Conservation (phyloP, 495 filamentous ascomycete genomes). For the Daldinia bambusicola region DNA sequence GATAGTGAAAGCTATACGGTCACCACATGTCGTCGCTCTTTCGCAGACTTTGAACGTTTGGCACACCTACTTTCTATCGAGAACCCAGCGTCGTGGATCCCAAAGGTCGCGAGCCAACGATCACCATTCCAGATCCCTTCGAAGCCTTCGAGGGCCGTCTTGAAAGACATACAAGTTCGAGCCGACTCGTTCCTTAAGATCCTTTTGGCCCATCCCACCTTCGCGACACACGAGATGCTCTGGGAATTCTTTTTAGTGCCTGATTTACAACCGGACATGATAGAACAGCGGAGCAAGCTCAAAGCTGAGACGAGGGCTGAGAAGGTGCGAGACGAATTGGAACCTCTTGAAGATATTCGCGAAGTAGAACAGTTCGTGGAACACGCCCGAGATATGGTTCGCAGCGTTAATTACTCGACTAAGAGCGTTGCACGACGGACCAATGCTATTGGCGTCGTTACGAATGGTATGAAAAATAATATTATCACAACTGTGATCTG, state of each 20-base stretch:
- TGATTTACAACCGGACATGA: conserved; percentile 87
- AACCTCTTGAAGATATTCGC: conserved; percentile 83
- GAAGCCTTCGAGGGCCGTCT: conserved; percentile 84
- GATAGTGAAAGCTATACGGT: conserved; percentile 79
- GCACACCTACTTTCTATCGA: conserved; percentile 88
- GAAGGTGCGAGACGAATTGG: conserved; percentile 85
- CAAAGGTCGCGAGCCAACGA: conserved; percentile 78
- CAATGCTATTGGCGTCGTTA: conserved; percentile 65
- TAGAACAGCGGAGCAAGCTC: conserved; percentile 84
- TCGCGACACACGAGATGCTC: conserved; percentile 94
- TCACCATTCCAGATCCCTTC: conserved; percentile 94
- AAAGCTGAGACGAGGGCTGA: conserved; percentile 87
- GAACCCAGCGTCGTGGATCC: conserved; percentile 95
- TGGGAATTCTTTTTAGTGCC: conserved; percentile 99
- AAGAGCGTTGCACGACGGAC: conserved; percentile 79
- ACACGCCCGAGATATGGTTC: conserved; percentile 87
- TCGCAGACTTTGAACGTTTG: conserved; percentile 91
- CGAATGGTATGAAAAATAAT: conserved; percentile 59
- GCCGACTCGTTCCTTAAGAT: conserved; percentile 88
- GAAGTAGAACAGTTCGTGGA: conserved; percentile 94
- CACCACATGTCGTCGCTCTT: conserved; percentile 90
- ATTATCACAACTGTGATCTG: conserved; percentile 29
- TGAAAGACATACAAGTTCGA: conserved; percentile 87
- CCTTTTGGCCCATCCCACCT: conserved; percentile 88
- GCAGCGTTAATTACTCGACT: conserved; percentile 82